Conservation (phyloP, 441 rosid species). For the Breynia disticha region DNA sequence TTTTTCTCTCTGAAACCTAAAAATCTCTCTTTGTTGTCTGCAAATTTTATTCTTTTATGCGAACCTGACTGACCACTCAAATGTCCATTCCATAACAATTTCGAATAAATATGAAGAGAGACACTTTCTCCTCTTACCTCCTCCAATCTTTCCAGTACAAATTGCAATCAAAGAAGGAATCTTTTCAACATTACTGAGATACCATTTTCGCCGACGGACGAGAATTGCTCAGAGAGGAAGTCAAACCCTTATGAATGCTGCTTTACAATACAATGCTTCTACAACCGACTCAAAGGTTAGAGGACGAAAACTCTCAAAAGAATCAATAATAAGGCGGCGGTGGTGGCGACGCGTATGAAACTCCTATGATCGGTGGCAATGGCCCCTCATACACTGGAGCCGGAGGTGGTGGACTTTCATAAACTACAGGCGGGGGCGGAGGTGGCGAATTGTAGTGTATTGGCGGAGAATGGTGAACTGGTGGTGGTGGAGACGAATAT, state of each 20-base stretch:
- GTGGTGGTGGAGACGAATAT: constrained; percentile 29
- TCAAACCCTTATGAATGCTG: too few relatives aligned
- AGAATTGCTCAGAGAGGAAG: too few relatives aligned
- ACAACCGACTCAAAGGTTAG: constrained; percentile 26
- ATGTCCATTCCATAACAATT: constrained; percentile 38
- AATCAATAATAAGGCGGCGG: constrained; percentile 96
- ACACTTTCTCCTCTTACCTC: too few relatives aligned
- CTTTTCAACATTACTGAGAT: too few relatives aligned
- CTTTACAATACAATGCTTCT: too few relatives aligned
- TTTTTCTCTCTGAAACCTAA: constrained; percentile 41
- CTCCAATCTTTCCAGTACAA: too few relatives aligned
- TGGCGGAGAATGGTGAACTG: too few relatives aligned
- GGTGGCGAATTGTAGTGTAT: constrained; percentile 8
- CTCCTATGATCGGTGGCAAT: constrained; percentile 71
- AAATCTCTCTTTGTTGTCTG: constrained; percentile 20
- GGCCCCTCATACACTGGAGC: constrained; percentile 74
- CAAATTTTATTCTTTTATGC: constrained; percentile 29
- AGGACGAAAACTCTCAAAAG: constrained; percentile 53
- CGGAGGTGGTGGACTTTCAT: constrained; percentile 45
- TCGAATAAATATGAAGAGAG: constrained; percentile 41
- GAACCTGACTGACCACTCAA: constrained; percentile 24
- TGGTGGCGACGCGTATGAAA: constrained; percentile 88
- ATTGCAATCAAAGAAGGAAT: too few relatives aligned
- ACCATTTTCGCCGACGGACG: too few relatives aligned
- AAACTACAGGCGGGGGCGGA: constrained; percentile 11